These are phyloP conservation scores for Phaseolus coccineus DNA, from an alignment of 331 rosid species.

Conservation along the genomic window DNA sequence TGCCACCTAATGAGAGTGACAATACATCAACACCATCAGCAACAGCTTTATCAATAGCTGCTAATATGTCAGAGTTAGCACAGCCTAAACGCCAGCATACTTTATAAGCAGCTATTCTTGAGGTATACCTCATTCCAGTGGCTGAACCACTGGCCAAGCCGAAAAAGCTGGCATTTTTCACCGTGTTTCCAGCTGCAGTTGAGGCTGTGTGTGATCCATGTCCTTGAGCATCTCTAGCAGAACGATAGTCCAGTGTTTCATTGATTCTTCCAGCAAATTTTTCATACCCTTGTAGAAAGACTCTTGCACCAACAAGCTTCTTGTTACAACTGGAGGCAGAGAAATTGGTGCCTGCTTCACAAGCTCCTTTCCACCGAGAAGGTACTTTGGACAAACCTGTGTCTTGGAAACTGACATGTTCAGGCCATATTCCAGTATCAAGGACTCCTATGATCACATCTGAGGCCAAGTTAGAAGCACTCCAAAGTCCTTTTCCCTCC, in stretches of 20 bases:
- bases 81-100: slow-evolving; percentile 66
- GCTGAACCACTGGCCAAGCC: slow-evolving; percentile 61
- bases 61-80: slow-evolving; percentile 58
- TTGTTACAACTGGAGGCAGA: slow-evolving; percentile 63
- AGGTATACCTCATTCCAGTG: slow-evolving; percentile 64
- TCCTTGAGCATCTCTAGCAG: slow-evolving; percentile 62
- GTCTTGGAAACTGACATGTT: slow-evolving; percentile 65
- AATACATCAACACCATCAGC: slow-evolving; percentile 73
- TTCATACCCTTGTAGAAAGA: slow-evolving; percentile 57
- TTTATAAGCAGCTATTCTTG: slow-evolving; percentile 70
- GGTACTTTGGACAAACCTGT: slow-evolving; percentile 57
- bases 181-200: slow-evolving; percentile 65
- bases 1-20: slow-evolving; percentile 69
- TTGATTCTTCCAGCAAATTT: slow-evolving; percentile 50
- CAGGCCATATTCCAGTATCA: slow-evolving; percentile 84
- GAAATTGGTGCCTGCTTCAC: slow-evolving; percentile 66
- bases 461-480: slow-evolving; percentile 56
- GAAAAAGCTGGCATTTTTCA: slow-evolving; percentile 50
- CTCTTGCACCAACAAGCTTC: slow-evolving; percentile 69
- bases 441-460: slow-evolving; percentile 68
- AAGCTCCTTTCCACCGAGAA: slow-evolving; percentile 66
- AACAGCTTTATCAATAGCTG: slow-evolving; percentile 70
- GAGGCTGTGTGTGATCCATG: slow-evolving; percentile 84
- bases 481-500: slow-evolving; percentile 56
- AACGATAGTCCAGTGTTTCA: slow-evolving; percentile 47